Evolutionary conservation across 345 rosid species (phyloP), one percentile per base, ranked within the genome.

Genomic region (Populus pruinosa): DNA sequence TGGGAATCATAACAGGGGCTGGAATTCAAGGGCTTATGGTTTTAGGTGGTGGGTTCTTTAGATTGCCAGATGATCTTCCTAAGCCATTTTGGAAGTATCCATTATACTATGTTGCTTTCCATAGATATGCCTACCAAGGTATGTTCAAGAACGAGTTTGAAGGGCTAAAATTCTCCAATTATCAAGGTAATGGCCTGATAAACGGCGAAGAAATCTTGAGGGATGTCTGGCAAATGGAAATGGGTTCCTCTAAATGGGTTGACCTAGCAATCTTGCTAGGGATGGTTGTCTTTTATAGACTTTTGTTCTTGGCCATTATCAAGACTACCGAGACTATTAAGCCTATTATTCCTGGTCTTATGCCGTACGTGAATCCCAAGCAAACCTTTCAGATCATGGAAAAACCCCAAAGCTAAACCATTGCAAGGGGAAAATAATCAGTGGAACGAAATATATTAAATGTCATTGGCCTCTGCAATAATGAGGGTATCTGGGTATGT

Each of bases 21-120:
- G 93, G 91, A 27, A 86, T 88, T 70, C 92, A 86, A 78, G 92
- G 81, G 1, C 5, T 90, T 7, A 85, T 90, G 92, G 74, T 87
- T 0, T 70, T 89, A 17, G 81, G 76, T 0, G 92, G 86, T 0
- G 92, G 94, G 1, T 89, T 89, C 74, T 89, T 89, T 35, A 82
- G 89, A 5, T 73, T 87, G 55, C 91, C 89, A 9, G 63, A 79
- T 23, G 91, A 89, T 49, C 87, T 90, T 56, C 89, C 90, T 0
- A 9, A 33, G 6, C 73, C 72, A 27, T 59, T 89, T 0, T 89
- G 88, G 85, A 89, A 75, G 39, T 89, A 87, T 61, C 94, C 92
- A 9, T 36, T 89, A 44, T 77, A 85, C 75, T 81, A 88, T 66
- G 77, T 89, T 20, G 79, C 91, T 12, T 87, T 78, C 67, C 76